These are phyloP conservation scores for Aspergillus tubingensis DNA, from an alignment of 2,329 filamentous ascomycete species.

Conservation along the genomic window DNA sequence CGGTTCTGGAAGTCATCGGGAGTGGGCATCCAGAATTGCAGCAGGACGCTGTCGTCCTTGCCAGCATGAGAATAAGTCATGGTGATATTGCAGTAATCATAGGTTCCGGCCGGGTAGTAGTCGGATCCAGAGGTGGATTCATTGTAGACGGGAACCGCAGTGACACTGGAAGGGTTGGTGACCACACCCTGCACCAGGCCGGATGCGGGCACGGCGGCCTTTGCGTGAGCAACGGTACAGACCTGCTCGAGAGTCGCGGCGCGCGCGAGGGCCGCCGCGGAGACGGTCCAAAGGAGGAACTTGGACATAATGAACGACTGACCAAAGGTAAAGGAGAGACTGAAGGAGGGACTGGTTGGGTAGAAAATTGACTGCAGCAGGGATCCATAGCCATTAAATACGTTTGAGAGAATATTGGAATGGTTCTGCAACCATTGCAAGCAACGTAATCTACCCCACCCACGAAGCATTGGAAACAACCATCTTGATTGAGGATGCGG, in stretches of 20 bases:
- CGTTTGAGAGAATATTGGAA: not conserved
- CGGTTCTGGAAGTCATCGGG: slow-evolving; percentile 49
- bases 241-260: slow-evolving; percentile 1
- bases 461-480: not conserved
- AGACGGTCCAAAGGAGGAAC: not conserved
- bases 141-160: slow-evolving; percentile 2
- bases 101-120: slow-evolving; percentile 18
- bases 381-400: not conserved
- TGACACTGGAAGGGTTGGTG: slow-evolving; percentile 5
- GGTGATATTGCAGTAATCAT: slow-evolving; percentile 48
- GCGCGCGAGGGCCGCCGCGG: slow-evolving; percentile 2
- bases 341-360: not conserved
- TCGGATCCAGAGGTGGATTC: slow-evolving; percentile 6
- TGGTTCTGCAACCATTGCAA: not conserved
- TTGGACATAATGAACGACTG: slow-evolving; percentile 4
- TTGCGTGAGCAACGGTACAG: slow-evolving; percentile 1
- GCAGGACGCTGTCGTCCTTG: slow-evolving; percentile 36
- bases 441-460: not conserved
- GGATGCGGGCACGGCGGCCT: not conserved
- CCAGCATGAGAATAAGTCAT: slow-evolving; percentile 51
- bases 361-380: not conserved
- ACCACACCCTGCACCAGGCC: slow-evolving; percentile 1
- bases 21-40: slow-evolving; percentile 48
- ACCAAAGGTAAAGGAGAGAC: not conserved
- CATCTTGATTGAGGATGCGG: not conserved